Evolutionary conservation across 805 yeast genomes (phyloP), one percentile per base, ranked within the genome.

Genomic region (Zygosaccharomyces bailii): DNA sequence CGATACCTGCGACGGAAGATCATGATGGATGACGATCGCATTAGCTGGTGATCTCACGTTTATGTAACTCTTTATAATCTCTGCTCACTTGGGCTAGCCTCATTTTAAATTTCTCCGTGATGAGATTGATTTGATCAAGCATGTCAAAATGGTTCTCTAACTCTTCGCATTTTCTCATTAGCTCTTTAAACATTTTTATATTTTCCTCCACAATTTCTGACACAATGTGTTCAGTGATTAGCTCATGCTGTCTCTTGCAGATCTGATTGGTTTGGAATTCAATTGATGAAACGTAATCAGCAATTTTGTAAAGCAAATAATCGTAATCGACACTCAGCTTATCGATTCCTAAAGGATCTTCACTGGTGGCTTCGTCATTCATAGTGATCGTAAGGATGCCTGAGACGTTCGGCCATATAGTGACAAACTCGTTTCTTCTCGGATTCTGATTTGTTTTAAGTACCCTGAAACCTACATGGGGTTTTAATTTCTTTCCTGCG

Each of bases 291-390:
- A 84, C 72, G 42, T 74, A 72, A 48, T 80, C 85, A 36, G 74
- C 72, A 40, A 85, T 80, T 57, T 77, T 79, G 65, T 69, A 81
- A 58, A 84, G 59, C 31, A 85, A 61, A 53, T 82, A 81, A 54
- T 85, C 91, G 57, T 76, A 84, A 42, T 74, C 75, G 18, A 82
- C 67, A 0, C 85, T 77, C 34, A 85, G 65, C 44, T 75, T 72
- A 53, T 78, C 75, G 13, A 84, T 71, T 9, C 80, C 77, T 19
- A 84, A 65, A 1, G 88, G 87, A 61, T 84, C 90, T 7, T 52
- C 55, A 2, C 38, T 36, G n/a, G 43, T n/a, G 18, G 32, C 10
- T 31, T 30, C 37, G 7, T 35, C 32, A 24, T 23, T 25, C 40
- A 37, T 37, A n/a, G 21, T 16, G 13, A n/a, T n/a, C 16, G 4